phyloP scores from a whole-genome alignment of 106 monocot genomes.

The Dendrobium catenatum region DNA sequence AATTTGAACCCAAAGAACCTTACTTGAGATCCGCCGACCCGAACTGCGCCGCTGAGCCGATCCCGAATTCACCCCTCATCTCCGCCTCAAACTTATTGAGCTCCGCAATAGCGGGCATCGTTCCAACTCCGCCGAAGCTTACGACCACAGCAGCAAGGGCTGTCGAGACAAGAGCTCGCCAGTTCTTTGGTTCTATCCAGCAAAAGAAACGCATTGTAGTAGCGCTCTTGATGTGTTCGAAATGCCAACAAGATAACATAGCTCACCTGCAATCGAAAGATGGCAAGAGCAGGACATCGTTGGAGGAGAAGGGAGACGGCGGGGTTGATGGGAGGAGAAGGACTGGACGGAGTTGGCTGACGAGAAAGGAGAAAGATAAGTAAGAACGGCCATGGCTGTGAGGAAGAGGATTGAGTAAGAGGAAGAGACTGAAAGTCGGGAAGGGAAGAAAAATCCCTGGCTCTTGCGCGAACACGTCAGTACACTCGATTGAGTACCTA shows the following conservation, averaged over 20 bases:
- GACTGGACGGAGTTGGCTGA: not conserved
- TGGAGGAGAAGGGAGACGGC: not conserved
- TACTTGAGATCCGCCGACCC: constrained; percentile 95
- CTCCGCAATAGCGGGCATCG: constrained; percentile 63
- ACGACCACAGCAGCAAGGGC: constrained; percentile 49
- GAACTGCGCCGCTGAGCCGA: constrained; percentile 91
- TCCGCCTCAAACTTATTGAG: constrained; percentile 93
- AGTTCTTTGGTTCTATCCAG: constrained; percentile 22
- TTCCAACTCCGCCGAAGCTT: constrained; percentile 16
- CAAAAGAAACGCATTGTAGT: not conserved
- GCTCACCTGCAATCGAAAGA: not conserved
- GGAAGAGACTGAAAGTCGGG: not conserved
- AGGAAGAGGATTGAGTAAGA: not conserved
- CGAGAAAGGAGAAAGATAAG: not conserved
- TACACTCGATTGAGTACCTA: too few relatives aligned
- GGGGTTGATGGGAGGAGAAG: not conserved
- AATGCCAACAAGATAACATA: not conserved
- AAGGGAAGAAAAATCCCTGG: not conserved
- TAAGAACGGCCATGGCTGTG: not conserved
- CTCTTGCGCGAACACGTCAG: too few relatives aligned
- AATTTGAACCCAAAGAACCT: not conserved
- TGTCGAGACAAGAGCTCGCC: constrained; percentile 42
- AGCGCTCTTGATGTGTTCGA: not conserved
- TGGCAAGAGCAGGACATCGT: not conserved
- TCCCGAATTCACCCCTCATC: constrained; percentile 84